Percentiles rank a stretch among this genome's conserved stretches.
phyloP scores from a whole-genome alignment of 108 stramenopile genomes.

The Cyclotella cryptica region DNA sequence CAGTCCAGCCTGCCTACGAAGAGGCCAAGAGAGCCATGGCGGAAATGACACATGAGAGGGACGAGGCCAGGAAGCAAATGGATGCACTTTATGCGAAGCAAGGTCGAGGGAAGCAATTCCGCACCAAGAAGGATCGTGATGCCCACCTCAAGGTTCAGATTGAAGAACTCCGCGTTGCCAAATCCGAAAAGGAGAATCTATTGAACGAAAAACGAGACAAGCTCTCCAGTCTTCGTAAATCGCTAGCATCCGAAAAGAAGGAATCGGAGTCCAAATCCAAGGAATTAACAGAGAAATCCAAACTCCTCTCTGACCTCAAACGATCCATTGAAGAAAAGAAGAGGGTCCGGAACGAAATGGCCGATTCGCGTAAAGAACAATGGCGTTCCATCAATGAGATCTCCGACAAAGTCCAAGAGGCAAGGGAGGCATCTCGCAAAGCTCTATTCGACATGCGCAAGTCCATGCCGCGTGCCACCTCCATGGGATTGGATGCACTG shows the following conservation, averaged over 20 bases:
- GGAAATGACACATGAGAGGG: constrained; percentile 64
- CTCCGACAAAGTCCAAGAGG: constrained; percentile 70
- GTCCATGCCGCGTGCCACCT: constrained; percentile 89
- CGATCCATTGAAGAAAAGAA: constrained; percentile 75
- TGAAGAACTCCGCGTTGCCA: constrained; percentile 59
- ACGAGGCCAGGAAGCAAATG: constrained; percentile 64
- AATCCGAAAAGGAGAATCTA: constrained; percentile 67
- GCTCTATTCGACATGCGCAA: constrained; percentile 73
- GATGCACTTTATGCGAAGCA: constrained; percentile 93
- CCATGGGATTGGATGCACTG: constrained; percentile 86
- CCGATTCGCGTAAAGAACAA: constrained; percentile 79
- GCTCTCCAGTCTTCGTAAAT: constrained; percentile 68
- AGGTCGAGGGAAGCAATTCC: constrained; percentile 90
- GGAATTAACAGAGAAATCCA: constrained; percentile 59
- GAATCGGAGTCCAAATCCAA: constrained; percentile 51
- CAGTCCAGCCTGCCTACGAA: constrained; percentile 73
- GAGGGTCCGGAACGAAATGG: constrained; percentile 64
- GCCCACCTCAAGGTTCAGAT: constrained; percentile 71
- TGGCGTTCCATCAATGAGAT: constrained; percentile 76
- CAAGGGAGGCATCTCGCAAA: constrained; percentile 60
- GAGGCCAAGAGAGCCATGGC: constrained; percentile 55
- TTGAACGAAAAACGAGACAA: constrained; percentile 65
- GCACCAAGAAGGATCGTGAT: constrained; percentile 87
- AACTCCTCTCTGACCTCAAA: constrained; percentile 58
- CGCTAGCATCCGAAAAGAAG: constrained; percentile 40